phyloP scores from a whole-genome alignment of 306 rosid genomes.

The Vigna radiata region DNA sequence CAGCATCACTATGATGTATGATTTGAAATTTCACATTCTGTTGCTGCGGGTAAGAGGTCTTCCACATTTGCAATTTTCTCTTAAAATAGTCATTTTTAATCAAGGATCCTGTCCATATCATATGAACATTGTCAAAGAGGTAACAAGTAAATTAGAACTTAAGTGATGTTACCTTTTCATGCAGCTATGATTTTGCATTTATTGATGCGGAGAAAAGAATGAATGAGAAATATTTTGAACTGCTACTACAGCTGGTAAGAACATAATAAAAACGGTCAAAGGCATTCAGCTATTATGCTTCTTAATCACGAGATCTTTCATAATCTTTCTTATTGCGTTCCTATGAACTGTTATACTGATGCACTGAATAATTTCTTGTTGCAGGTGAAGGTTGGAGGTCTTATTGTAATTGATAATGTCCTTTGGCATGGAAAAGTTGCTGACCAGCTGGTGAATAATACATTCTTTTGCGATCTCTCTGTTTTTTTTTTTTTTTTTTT shows the following conservation, averaged over 20 bases:
- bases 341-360: constrained; percentile 10
- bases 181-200: constrained; percentile 94
- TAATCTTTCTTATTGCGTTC: constrained; percentile 10
- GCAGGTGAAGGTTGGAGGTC: constrained; percentile 89
- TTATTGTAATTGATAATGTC: constrained; percentile 88
- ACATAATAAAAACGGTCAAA: constrained; percentile 18
- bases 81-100: constrained; percentile 7
- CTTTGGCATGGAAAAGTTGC: constrained; percentile 99
- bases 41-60: constrained; percentile 1
- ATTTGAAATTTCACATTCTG: constrained; percentile 5
- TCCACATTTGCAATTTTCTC: constrained; percentile 23
- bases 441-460: constrained; percentile 71
- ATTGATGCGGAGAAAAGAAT: constrained; percentile 94
- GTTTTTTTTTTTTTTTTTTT: constrained; percentile 32
- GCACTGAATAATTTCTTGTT: constrained; percentile 37
- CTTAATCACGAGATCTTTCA: constrained; percentile 11
- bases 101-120: constrained; percentile 11
- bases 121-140: constrained; percentile 34
- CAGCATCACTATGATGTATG: background rate
- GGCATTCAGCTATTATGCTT: background rate
- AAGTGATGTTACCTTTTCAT: constrained; percentile 30
- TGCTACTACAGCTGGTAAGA: constrained; percentile 80
- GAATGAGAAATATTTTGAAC: constrained; percentile 79
- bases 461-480: constrained; percentile 1
- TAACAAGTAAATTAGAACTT: constrained; percentile 35